Conservation (phyloP, 2,329 filamentous ascomycete species). For the Sporothrix humicola region DNA sequence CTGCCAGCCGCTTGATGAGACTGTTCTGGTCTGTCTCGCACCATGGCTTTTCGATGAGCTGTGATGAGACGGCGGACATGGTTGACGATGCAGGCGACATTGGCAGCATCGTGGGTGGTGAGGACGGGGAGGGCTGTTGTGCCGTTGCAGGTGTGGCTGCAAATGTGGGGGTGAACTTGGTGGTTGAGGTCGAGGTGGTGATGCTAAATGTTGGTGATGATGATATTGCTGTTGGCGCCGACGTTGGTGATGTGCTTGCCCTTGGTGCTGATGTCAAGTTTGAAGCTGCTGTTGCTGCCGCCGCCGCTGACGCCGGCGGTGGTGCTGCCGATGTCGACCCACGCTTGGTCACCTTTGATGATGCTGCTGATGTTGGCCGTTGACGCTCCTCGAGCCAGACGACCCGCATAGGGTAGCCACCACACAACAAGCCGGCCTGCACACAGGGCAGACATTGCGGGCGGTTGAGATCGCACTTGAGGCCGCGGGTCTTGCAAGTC, state of each 20-base stretch:
- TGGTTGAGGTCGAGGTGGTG: neutral
- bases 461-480: conserved; percentile 39
- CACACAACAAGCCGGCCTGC: conserved; percentile 43
- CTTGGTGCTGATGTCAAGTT: neutral
- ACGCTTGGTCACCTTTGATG: neutral
- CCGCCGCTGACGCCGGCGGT: neutral
- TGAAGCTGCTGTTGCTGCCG: neutral
- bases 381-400: conserved; percentile 41
- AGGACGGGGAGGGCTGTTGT: neutral
- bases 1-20: conserved; percentile 36
- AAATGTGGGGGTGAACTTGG: neutral
- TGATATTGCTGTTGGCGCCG: neutral
- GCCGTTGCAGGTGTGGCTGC: neutral
- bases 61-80: conserved; percentile 6
- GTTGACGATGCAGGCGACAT: conserved; percentile 20
- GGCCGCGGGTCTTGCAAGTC: conserved; percentile 36
- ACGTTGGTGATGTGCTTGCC: neutral
- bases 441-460: conserved; percentile 38
- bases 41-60: conserved; percentile 29
- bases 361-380: neutral
- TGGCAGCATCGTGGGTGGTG: neutral
- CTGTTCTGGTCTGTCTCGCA: conserved; percentile 37
- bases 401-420: conserved; percentile 45
- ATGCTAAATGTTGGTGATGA: conserved; percentile 9
- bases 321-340: neutral